Conservation (phyloP, 345 rosid genomes). For the Trapa bicornis region DNA sequence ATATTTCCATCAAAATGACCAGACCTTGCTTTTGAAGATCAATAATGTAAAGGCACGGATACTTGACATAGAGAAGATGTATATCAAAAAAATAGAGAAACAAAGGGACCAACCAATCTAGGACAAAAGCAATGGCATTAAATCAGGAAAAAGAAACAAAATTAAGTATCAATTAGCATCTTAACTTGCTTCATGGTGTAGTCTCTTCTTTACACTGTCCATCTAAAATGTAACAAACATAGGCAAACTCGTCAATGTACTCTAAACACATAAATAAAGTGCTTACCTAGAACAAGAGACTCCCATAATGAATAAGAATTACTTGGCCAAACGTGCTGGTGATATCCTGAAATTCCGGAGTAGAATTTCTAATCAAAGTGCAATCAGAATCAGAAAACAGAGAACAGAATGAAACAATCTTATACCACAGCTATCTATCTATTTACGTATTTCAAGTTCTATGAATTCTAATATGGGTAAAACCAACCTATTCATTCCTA, state of each 20-base stretch:
- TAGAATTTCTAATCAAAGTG: conserved; percentile 17
- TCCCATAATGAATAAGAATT: conserved; percentile 24
- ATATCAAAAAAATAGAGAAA: background rate
- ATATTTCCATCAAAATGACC: background rate
- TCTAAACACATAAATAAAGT: conserved; percentile 1
- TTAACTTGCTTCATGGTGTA: background rate
- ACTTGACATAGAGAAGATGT: background rate
- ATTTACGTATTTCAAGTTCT: background rate
- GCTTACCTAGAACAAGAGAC: conserved; percentile 22
- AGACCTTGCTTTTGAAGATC: background rate
- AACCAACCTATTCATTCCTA: background rate
- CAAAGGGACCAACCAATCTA: background rate
- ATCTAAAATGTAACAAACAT: background rate
- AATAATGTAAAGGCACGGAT: background rate
- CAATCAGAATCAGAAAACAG: conserved; percentile 1
- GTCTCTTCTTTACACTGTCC: background rate
- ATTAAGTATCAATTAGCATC: background rate
- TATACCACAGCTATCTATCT: background rate
- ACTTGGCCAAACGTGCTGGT: conserved; percentile 21
- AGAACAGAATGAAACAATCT: background rate
- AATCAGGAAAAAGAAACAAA: background rate
- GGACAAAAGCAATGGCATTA: background rate
- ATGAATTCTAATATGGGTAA: background rate
- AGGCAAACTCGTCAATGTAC: background rate
- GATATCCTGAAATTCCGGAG: conserved; percentile 40